Evolutionary conservation across 2,329 filamentous ascomycete species (phyloP), one percentile per base, ranked within the genome.

Genomic region (Myriosclerotinia duriaeana): DNA sequence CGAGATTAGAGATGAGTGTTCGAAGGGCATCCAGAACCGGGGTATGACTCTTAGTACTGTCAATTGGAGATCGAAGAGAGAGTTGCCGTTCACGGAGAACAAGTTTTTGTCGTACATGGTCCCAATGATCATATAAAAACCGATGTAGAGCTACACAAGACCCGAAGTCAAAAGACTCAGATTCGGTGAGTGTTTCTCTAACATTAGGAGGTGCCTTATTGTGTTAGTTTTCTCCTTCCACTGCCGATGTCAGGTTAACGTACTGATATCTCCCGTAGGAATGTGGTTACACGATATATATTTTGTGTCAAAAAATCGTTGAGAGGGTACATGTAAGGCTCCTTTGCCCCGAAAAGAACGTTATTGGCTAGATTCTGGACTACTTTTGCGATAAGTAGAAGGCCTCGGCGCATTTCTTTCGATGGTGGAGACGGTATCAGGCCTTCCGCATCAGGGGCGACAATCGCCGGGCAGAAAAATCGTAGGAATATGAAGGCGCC

Each of bases 341-440:
- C 88, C 75, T 90, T 90, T 44, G 87, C 86, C 5, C 88, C 88
- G 71, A 90, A 90, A 1, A 90, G 79, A 38, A 90, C 87, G 67
- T 90, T 90, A 72, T 90, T 90, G 46, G 88, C 88, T 46, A 90
- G 79, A 72, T 89, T 90, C 71, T 90, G 88, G 30, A 90, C 84
- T 67, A 90, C 85, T 74, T 90, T 90, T 60, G 88, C 87, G 70
- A 90, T 90, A 42, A 90, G 80, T 40, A 90, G 80, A 7, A 90
- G 79, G 5, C 88, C 87, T 64, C 88, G 83, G 22, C 88, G 82
- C 85, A 90, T 88, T 72, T 89, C 87, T 74, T 89, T 89, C 1
- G 87, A 87, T 7, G 87, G 87, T 3, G 85, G 73, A 1, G 80
- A 80, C 20, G 81, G 78, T 22, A 90, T 85, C n/a, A 90, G 79